These are phyloP conservation scores for Coemansia reversa DNA, from an alignment of 192 early-diverging fungal species.

Conservation along the genomic window DNA sequence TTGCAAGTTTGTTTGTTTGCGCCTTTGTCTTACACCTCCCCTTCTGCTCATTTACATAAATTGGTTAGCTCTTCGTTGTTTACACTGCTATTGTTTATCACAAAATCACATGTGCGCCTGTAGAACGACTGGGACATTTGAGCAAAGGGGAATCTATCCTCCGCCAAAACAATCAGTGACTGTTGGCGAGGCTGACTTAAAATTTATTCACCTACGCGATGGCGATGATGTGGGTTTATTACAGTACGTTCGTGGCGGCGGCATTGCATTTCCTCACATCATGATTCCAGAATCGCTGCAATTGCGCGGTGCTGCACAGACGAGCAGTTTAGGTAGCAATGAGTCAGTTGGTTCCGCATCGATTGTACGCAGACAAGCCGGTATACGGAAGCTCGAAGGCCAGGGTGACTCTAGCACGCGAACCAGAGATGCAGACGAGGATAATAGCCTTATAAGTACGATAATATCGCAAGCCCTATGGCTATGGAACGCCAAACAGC, in stretches of 20 bases:
- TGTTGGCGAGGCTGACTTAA: slow-evolving; percentile 49
- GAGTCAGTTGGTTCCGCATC: not conserved
- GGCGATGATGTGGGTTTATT: slow-evolving; percentile 37
- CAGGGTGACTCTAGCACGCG: too few relatives aligned
- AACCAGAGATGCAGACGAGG: not conserved
- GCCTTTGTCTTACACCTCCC: not conserved
- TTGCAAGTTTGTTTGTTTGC: too few relatives aligned
- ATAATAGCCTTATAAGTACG: slow-evolving; percentile 8
- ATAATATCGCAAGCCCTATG: slow-evolving; percentile 18
- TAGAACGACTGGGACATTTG: slow-evolving; percentile 28
- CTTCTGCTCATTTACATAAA: not conserved
- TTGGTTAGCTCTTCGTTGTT: not conserved
- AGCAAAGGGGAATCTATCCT: slow-evolving; percentile 41
- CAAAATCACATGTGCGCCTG: slow-evolving; percentile 25
- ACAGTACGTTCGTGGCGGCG: slow-evolving; percentile 45
- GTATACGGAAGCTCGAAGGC: too few relatives aligned
- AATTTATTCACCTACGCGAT: slow-evolving; percentile 37
- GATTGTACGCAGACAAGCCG: slow-evolving; percentile 8
- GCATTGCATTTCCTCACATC: slow-evolving; percentile 54
- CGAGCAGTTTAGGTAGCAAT: not conserved
- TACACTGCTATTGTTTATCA: slow-evolving; percentile 1
- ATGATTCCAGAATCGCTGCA: slow-evolving; percentile 49
- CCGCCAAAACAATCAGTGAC: slow-evolving; percentile 40
- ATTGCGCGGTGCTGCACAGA: slow-evolving; percentile 16
- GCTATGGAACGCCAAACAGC: slow-evolving; percentile 47